Conservation (phyloP, 208 protist species). For the Naegleria fowleri region DNA sequence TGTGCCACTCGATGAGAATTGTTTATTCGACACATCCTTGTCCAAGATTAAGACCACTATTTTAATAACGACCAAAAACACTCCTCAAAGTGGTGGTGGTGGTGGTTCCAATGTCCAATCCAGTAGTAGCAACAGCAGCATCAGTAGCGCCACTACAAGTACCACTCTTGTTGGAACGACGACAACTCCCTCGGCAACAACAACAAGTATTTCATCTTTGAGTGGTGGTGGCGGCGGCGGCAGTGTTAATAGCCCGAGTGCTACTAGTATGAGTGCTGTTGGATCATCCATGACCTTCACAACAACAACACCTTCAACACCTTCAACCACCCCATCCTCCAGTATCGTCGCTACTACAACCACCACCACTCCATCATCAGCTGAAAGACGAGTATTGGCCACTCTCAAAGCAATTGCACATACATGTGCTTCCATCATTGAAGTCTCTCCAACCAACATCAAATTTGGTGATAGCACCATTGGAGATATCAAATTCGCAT, state of each 20-base stretch:
- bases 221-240: too few relatives aligned
- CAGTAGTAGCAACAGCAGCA: background rate
- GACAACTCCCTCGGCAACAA: background rate
- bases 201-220: background rate
- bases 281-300: too few relatives aligned
- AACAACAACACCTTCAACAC: too few relatives aligned
- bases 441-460: background rate
- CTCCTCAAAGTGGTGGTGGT: too few relatives aligned
- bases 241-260: background rate
- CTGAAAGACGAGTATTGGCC: background rate
- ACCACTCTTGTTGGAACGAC: background rate
- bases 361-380: too few relatives aligned
- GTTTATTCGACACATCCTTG: background rate
- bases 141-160: background rate
- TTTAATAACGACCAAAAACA: background rate
- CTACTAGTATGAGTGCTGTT: background rate
- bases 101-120: background rate
- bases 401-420: background rate
- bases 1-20: background rate
- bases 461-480: conserved; percentile 20
- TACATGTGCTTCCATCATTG: conserved; percentile 14
- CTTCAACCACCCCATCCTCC: too few relatives aligned
- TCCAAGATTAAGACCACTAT: background rate
- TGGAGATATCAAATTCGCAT: background rate
- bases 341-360: too few relatives aligned